Conservation (phyloP, 2,329 filamentous ascomycete species). For the Aureobasidium vineae region DNA sequence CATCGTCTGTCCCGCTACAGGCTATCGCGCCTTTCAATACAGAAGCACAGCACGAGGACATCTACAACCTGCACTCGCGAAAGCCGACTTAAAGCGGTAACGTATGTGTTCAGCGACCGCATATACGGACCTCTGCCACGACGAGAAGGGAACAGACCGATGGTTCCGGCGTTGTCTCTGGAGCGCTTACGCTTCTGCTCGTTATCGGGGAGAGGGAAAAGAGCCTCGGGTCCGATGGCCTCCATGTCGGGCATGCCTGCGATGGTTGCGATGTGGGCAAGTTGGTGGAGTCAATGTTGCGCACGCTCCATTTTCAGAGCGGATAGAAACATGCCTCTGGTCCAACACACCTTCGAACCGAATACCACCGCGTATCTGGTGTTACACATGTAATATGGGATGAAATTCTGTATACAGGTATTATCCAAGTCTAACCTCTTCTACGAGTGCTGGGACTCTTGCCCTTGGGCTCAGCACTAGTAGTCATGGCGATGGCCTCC, state of each 20-base stretch:
- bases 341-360: too few species aligned
- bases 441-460: constrained; percentile 58
- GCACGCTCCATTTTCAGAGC: constrained; percentile 31
- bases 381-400: not conserved
- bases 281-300: constrained; percentile 49
- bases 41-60: not conserved
- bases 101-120: not conserved
- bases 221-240: constrained; percentile 65
- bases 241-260: constrained; percentile 40
- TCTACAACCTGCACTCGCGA: not conserved
- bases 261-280: constrained; percentile 31
- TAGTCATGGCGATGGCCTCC: constrained; percentile 34
- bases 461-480: constrained; percentile 40
- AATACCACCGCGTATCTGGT: too few species aligned
- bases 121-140: constrained; percentile 54
- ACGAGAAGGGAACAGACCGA: constrained; percentile 66
- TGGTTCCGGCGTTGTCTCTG: constrained; percentile 79
- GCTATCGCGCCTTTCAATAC: not conserved
- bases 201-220: constrained; percentile 78
- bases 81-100: not conserved
- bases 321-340: too few species aligned
- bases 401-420: not conserved
- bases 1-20: not conserved
- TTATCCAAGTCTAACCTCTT: constrained; percentile 44
- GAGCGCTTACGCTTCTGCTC: constrained; percentile 83